phyloP scores from a whole-genome alignment of 345 rosid genomes.

The Diplotaxis tenuifolia region DNA sequence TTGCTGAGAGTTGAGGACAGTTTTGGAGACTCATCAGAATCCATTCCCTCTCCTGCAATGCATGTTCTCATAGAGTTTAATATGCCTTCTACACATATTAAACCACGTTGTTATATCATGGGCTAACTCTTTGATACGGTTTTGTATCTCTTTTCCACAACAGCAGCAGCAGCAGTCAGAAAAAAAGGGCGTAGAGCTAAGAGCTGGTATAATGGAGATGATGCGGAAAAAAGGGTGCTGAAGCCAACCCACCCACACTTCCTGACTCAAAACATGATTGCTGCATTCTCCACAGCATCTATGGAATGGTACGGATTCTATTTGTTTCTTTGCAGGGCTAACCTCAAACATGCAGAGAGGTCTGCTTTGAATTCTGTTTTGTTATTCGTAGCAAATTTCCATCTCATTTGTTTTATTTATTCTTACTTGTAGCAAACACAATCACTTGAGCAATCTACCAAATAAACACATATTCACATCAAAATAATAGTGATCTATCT shows the following conservation, averaged over 20 bases:
- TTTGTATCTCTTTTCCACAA: no score
- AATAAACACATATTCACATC: not conserved
- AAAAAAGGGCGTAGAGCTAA: slow-evolving; percentile 61
- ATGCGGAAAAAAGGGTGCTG: slow-evolving; percentile 89
- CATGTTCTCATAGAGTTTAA: no score
- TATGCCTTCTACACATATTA: no score
- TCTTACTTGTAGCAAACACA: not conserved
- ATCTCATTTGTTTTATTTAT: no score
- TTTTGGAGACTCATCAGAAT: slow-evolving; percentile 65
- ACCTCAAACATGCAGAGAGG: no score
- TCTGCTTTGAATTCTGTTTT: no score
- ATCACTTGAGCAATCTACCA: not conserved
- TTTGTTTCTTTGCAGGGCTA: not conserved
- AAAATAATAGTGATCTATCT: not conserved
- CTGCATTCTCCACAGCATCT: no score
- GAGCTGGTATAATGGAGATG: slow-evolving; percentile 98
- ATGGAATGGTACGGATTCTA: not conserved
- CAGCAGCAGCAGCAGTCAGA: slow-evolving; percentile 90
- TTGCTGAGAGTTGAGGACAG: no score
- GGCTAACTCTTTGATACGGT: no score
- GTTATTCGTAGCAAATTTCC: no score
- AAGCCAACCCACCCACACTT: slow-evolving; percentile 19
- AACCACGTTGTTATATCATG: no score
- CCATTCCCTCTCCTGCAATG: slow-evolving; percentile 72
- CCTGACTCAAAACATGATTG: no score